A percentile compares a stretch with the other conserved stretches of the same genome.
phyloP scores from a whole-genome alignment of 805 yeast species.

The Teunomyces lycoperdinae region DNA sequence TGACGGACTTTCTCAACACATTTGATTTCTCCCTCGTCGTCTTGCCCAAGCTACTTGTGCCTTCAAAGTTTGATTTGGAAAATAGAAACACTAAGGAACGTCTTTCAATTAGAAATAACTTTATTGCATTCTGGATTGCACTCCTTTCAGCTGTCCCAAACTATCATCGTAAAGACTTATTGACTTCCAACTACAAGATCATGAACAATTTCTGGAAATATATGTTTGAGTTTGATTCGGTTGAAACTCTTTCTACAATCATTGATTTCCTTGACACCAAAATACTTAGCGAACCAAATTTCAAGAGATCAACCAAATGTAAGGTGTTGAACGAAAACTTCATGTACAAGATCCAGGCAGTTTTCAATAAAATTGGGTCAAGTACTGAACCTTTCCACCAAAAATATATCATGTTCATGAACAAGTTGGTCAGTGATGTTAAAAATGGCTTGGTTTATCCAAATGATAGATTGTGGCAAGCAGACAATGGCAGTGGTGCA shows the following conservation, averaged over 20 bases:
- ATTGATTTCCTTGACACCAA: constrained; percentile 47
- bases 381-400: constrained; percentile 25
- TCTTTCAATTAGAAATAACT: constrained; percentile 53
- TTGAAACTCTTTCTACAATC: constrained; percentile 33
- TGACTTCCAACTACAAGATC: constrained; percentile 50
- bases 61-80: constrained; percentile 14
- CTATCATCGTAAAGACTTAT: constrained; percentile 60
- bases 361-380: constrained; percentile 33
- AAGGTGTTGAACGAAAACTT: constrained; percentile 77
- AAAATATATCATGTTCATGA: constrained; percentile 45
- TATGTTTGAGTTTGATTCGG: constrained; percentile 52
- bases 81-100: constrained; percentile 33
- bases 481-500: constrained; percentile 31
- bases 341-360: constrained; percentile 52
- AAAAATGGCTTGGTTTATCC: constrained; percentile 46
- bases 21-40: constrained; percentile 67
- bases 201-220: constrained; percentile 68
- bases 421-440: constrained; percentile 47
- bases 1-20: constrained; percentile 56
- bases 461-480: constrained; percentile 50
- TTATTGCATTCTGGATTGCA: constrained; percentile 60
- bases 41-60: constrained; percentile 56
- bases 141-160: constrained; percentile 50
- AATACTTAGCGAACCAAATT: constrained; percentile 57
- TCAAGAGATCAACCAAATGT: constrained; percentile 67